Base-by-base conservation (phyloP, 2,329 filamentous ascomycete genomes). In the Huntiella omanensis region DNA sequence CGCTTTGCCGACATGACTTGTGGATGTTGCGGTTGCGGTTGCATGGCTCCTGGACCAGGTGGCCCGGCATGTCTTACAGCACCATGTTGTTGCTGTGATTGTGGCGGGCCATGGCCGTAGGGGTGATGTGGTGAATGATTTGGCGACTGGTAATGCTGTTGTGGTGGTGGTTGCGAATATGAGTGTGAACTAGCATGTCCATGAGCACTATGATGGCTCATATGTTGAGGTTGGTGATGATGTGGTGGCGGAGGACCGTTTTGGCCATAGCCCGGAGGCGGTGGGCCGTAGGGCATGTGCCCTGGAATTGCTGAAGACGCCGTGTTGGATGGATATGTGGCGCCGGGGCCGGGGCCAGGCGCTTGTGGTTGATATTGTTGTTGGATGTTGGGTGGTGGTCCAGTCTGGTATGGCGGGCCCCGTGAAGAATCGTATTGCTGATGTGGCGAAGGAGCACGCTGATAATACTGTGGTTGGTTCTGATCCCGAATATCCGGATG, bases 1-100 rank as follows among this genome's bases (percentile, higher is more conserved):
- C 67, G 68, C 59, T 67, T 73, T 7, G 47, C 36, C n/a, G 49
- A 34, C 45, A 48, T 47, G 10, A 48, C 40, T 43, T 50, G 49
- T 10, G 39, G 46, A 13, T 49, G 47, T 52, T 57, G 58, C 44
- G 58, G 50, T 38, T 54, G 51, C 17, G 17, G 17, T 19, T 19
- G 17, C 17, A 19, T 19, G 44, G 49, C 35, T 3, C 15, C 16
- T 4, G 28, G 40, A 15, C 34, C 43, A 12, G 45, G 34, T 22
- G 36, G 16, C n/a, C 40, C 40, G 12, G 45, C 43, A 42, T 47
- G 34, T 16, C 43, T 35, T 8, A 36, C 22, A 13, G 40, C 40
- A 11, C 22, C 22, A 33, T 43, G 40, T 19, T 19, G 17, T 19
- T 19, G 17, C 12, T 22, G 40, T 33, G 19, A 28, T 15, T n/a